Conservation (phyloP, 2,329 filamentous ascomycete species). For the Dactylonectria estremocensis region DNA sequence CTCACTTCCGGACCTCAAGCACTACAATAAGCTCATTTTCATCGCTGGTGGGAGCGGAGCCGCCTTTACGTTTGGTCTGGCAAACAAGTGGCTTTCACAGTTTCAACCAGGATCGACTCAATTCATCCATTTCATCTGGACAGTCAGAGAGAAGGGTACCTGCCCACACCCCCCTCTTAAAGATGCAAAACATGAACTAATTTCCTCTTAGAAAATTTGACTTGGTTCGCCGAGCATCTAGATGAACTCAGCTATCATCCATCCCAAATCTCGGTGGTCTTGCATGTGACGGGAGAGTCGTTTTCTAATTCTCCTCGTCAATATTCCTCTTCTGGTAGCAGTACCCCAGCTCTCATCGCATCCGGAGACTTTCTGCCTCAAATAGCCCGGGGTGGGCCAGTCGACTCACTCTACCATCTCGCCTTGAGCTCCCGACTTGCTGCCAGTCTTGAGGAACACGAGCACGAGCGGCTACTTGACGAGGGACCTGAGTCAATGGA, state of each 20-base stretch:
- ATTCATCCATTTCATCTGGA: conserved; percentile 35
- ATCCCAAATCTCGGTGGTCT: conserved; percentile 3
- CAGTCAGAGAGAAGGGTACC: conserved; percentile 25
- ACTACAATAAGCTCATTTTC: conserved; percentile 42
- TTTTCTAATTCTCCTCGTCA: background rate
- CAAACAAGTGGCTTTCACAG: conserved; percentile 13
- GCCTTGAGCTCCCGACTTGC: background rate
- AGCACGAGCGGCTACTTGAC: background rate
- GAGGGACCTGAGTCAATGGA: background rate
- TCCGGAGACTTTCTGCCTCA: conserved; percentile 16
- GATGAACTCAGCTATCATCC: conserved; percentile 6
- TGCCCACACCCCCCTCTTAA: too few species aligned
- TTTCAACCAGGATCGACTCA: background rate
- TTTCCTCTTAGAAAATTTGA: conserved; percentile 1
- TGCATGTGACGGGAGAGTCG: conserved; percentile 21
- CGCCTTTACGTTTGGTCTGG: conserved; percentile 41
- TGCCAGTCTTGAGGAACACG: background rate
- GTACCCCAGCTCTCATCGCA: conserved; percentile 12
- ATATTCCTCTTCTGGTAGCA: conserved; percentile 1
- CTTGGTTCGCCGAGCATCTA: conserved; percentile 16
- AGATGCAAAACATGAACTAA: too few species aligned
- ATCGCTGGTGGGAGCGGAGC: conserved; percentile 45
- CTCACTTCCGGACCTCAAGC: conserved; percentile 61
- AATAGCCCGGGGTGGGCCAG: conserved; percentile 1
- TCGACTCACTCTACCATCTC: conserved; percentile 9